These are phyloP conservation scores for Pulveroboletus ravenelii DNA, from an alignment of 768 basidiomycete genomes.

Conservation along the genomic window DNA sequence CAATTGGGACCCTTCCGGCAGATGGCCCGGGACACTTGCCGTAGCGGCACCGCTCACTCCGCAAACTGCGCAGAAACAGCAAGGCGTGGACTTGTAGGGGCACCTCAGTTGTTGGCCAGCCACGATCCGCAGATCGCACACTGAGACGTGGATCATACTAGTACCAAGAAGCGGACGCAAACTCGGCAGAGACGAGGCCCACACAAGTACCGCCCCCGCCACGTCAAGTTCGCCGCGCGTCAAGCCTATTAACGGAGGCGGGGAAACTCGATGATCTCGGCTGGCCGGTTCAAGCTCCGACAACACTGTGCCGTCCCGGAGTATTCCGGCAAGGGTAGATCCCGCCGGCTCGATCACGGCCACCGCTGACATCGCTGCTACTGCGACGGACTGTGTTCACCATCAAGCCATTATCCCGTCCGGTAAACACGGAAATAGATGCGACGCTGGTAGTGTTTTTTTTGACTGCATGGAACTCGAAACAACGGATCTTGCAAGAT, in stretches of 20 bases:
- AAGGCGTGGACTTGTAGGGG: background rate
- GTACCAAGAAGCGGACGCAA: background rate
- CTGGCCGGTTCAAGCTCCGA: background rate
- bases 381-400: too few relatives aligned
- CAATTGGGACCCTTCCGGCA: constrained; percentile 11
- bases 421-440: too few relatives aligned
- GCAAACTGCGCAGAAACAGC: background rate
- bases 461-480: background rate
- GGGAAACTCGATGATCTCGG: too few relatives aligned
- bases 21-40: background rate
- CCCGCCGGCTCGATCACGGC: too few relatives aligned
- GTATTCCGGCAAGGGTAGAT: too few relatives aligned
- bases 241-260: background rate
- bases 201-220: too few relatives aligned
- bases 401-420: too few relatives aligned
- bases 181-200: background rate
- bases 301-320: background rate
- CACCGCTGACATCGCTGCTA: too few relatives aligned
- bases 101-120: constrained; percentile 8
- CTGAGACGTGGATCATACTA: background rate
- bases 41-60: background rate
- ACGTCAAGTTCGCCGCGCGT: constrained; percentile 1
- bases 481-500: background rate
- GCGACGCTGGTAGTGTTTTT: too few relatives aligned
- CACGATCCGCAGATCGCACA: background rate